A percentile compares a stretch with the other conserved stretches of the same genome.
These are phyloP conservation scores for Fusarium duplospermum DNA, from an alignment of 2,329 filamentous ascomycete genomes.

Conservation along the genomic window DNA sequence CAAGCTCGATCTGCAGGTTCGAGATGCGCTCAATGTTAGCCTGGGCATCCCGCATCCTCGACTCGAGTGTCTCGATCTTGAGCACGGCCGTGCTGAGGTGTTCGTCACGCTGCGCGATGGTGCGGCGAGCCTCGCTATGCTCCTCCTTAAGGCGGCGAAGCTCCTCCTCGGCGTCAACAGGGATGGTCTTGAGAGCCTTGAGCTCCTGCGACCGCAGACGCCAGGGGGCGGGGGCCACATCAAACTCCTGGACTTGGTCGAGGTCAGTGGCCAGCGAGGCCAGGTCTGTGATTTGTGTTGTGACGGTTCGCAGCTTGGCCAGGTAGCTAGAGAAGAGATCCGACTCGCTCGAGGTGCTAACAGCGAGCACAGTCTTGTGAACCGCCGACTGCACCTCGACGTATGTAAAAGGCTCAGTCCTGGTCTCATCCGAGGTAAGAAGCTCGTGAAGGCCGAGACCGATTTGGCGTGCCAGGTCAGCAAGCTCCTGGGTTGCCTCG, in stretches of 20 bases:
- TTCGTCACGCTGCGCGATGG: constrained; percentile 80
- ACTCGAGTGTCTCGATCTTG: constrained; percentile 92
- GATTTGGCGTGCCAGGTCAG: constrained; percentile 73
- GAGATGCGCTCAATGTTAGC: constrained; percentile 78
- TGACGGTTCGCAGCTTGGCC: constrained; percentile 73
- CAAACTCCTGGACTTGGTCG: constrained; percentile 81
- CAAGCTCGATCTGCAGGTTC: constrained; percentile 71
- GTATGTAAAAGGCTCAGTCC: constrained; percentile 74
- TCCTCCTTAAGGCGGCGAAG: constrained; percentile 83
- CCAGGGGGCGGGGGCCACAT: constrained; percentile 83
- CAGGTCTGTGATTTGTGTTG: constrained; percentile 75
- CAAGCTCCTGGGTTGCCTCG: constrained; percentile 71
- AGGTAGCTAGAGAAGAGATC: constrained; percentile 78
- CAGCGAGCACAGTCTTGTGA: constrained; percentile 59
- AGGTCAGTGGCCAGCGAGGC: constrained; percentile 77
- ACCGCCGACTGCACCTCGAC: constrained; percentile 74
- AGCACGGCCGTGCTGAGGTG: constrained; percentile 88
- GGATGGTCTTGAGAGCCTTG: constrained; percentile 82
- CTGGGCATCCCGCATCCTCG: constrained; percentile 84
- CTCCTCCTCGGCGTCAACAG: constrained; percentile 87
- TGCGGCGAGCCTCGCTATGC: constrained; percentile 79
- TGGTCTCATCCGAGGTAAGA: constrained; percentile 75
- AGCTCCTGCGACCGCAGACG: constrained; percentile 83
- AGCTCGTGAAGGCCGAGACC: constrained; percentile 74
- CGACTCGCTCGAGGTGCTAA: constrained; percentile 68